Conservation (phyloP, 2,329 filamentous ascomycete genomes). For the Alternaria brassicicola region DNA sequence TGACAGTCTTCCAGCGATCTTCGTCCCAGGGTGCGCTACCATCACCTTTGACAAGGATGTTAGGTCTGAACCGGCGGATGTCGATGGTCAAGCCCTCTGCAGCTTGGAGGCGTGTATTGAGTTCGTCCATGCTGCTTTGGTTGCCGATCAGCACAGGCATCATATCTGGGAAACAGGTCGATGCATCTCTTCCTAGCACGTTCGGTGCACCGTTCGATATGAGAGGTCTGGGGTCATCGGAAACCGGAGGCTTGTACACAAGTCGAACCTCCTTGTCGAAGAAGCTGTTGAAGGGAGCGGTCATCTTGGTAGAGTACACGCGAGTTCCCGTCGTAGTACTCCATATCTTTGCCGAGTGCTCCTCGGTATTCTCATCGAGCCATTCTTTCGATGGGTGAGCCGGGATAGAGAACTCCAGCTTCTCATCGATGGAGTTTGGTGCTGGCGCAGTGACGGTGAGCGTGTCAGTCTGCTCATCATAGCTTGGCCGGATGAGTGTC, state of each 20-base stretch:
- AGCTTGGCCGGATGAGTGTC: slow-evolving; percentile 65
- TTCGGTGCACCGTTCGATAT: slow-evolving; percentile 62
- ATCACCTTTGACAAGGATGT: slow-evolving; percentile 63
- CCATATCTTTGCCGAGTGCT: slow-evolving; percentile 63
- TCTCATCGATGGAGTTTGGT: slow-evolving; percentile 42
- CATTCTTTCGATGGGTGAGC: slow-evolving; percentile 61
- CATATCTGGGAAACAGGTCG: slow-evolving; percentile 65
- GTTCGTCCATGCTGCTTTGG: slow-evolving; percentile 62
- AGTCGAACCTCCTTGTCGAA: slow-evolving; percentile 62
- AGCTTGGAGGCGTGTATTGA: slow-evolving; percentile 60
- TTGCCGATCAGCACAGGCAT: slow-evolving; percentile 63
- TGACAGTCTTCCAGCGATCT: slow-evolving; percentile 67
- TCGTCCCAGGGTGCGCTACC: slow-evolving; percentile 63
- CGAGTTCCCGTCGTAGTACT: slow-evolving; percentile 63
- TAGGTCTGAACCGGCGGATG: slow-evolving; percentile 63
- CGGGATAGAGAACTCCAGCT: slow-evolving; percentile 57
- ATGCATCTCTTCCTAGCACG: slow-evolving; percentile 60
- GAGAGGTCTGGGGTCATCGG: slow-evolving; percentile 57
- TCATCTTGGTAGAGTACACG: slow-evolving; percentile 59
- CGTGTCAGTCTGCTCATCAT: slow-evolving; percentile 53
- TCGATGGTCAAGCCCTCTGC: slow-evolving; percentile 62
- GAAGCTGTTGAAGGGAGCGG: slow-evolving; percentile 61
- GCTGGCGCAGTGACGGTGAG: slow-evolving; percentile 58
- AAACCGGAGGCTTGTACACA: slow-evolving; percentile 65
- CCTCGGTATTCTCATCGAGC: slow-evolving; percentile 60